A percentile compares a stretch with the other conserved stretches of the same genome.
phyloP scores from a whole-genome alignment of 176 grass and related monocot genomes.

The Oryza meyeriana region DNA sequence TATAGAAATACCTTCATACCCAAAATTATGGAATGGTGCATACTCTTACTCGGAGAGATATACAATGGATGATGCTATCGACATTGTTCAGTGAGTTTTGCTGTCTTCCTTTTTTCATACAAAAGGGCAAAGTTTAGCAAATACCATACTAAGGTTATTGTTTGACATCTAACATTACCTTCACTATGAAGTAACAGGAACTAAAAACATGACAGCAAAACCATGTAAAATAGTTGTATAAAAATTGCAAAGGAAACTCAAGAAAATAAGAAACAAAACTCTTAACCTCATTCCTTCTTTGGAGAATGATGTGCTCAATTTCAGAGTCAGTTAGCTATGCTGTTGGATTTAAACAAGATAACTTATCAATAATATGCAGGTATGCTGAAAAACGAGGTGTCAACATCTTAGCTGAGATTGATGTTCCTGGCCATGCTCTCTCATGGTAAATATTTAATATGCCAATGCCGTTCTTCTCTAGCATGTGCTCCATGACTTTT shows the following conservation, averaged over 20 bases:
- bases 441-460: slow-evolving; percentile 61
- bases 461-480: not conserved
- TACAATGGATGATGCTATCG: slow-evolving; percentile 72
- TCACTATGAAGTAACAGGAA: not conserved
- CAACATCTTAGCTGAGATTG: slow-evolving; percentile 93
- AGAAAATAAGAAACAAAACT: not conserved
- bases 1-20: slow-evolving; percentile 93
- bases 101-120: slow-evolving; percentile 19
- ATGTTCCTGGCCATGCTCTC: slow-evolving; percentile 88
- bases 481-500: not conserved
- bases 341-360: not conserved
- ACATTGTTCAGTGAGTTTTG: slow-evolving; percentile 84
- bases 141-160: slow-evolving; percentile 3
- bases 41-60: slow-evolving; percentile 98
- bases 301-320: not conserved
- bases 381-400: slow-evolving; percentile 87
- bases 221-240: not conserved
- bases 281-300: not conserved
- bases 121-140: not conserved
- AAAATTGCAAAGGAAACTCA: not conserved
- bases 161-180: slow-evolving; percentile 6
- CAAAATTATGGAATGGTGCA: slow-evolving; percentile 77
- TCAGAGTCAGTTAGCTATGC: slow-evolving; percentile 21
- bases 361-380: slow-evolving; percentile 49
- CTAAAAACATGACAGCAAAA: not conserved